These are phyloP conservation scores for Fragilaria radians DNA, from an alignment of 108 stramenopile species.

Conservation along the genomic window DNA sequence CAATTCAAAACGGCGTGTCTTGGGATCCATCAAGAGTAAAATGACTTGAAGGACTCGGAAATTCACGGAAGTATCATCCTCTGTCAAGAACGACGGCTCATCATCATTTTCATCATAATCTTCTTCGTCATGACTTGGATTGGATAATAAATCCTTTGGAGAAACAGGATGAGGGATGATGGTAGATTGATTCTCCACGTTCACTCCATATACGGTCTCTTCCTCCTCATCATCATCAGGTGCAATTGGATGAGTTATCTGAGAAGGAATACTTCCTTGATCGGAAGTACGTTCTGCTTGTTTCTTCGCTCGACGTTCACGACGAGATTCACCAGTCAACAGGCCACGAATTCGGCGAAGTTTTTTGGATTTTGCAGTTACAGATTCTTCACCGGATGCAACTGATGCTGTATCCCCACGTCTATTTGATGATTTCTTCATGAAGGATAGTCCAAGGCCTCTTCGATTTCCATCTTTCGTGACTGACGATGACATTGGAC, in stretches of 20 bases:
- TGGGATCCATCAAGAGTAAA: conserved; percentile 73
- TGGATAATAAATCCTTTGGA: background rate
- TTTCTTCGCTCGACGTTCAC: background rate
- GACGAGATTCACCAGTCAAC: conserved; percentile 6
- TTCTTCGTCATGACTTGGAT: background rate
- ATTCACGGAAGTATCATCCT: background rate
- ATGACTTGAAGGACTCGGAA: conserved; percentile 43
- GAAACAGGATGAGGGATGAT: background rate
- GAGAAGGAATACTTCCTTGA: background rate
- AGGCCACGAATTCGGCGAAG: background rate
- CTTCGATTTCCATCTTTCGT: background rate
- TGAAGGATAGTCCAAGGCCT: background rate
- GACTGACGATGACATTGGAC: too few species aligned
- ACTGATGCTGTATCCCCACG: background rate
- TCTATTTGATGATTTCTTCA: background rate
- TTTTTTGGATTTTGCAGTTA: background rate
- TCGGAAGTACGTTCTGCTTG: background rate
- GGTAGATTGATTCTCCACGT: background rate
- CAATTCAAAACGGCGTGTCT: conserved; percentile 69
- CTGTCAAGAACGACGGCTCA: background rate
- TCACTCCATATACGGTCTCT: conserved; percentile 1
- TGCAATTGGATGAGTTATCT: background rate
- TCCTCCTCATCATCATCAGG: background rate
- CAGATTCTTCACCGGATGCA: background rate
- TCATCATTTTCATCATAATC: background rate